Evolutionary conservation across 2,329 filamentous ascomycete genomes (phyloP), one percentile per base, ranked within the genome.

Genomic region (Clonostachys rosea): DNA sequence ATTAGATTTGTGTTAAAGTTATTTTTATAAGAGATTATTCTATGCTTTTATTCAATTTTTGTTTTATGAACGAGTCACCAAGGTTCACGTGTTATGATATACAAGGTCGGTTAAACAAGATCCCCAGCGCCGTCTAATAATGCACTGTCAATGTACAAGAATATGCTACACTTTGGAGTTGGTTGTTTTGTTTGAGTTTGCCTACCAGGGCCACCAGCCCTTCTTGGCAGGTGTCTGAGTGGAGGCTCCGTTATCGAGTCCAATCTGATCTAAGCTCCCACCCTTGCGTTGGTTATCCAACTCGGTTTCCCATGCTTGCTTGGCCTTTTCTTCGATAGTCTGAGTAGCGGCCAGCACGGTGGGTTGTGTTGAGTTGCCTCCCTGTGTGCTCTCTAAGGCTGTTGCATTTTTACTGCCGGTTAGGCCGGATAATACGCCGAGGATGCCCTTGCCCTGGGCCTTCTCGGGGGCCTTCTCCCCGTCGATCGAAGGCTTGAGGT

Each of bases 241-340:
- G 50, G 49, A 50, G 54, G 34, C 49, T 52, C 34, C 56, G 18
- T 56, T 55, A 34, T 70, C 65, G 33, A 73, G 56, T 0, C 75
- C 76, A 4, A 79, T 50, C 48, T 71, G 70, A 54, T 81, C 77
- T 41, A 81, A 58, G 44, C 68, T 69, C 2, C 77, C 78, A 17
- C 76, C 77, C 12, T 53, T 62, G 49, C 65, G 65, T 65, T 81
- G 75, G 50, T 73, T 75, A 53, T 74, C 68, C 53, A 69, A 70
- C 62, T 81, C 77, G 39, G 64, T 58, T 49, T 77, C 73, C 52
- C 76, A 72, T 2, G 68, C 74, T 16, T 59, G 63, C 48, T 64
- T 66, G 34, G 70, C 70, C 59, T 72, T 70, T 34, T 67, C 60
- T 53, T 59, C 57, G 37, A 63, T 56, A 2, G 58, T 52, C 17